Base-by-base conservation (phyloP, 257 asterid genomes). In the Oldenlandia corymbosa region DNA sequence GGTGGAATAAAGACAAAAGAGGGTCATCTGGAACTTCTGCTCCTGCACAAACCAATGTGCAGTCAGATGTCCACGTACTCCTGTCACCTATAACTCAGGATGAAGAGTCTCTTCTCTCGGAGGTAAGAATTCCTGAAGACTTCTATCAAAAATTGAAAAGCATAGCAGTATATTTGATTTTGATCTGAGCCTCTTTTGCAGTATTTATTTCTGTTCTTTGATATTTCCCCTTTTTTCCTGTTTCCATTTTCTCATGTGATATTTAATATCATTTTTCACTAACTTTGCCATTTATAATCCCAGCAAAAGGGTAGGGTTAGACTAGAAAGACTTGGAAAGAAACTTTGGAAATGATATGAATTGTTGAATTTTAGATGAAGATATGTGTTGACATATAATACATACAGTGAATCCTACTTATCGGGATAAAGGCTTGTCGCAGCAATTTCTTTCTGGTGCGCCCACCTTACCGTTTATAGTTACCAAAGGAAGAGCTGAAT, bases 91-190 rank as follows among this genome's bases (percentile, higher is more conserved):
- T 90, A 67, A 70, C 86, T 59, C 87, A 80, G 78, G 79, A 67
- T 49, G 99, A 93, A 83, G 86, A 81, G 73, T 84, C 88, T 45
- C 88, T 85, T 73, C 95, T 93, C 69, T 85, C 96, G 70, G 80
- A 86, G 76, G 99, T 93, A 84, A 77, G 96, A 65, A 76, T 68
- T 68, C 67, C 68, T 68, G 65, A 32, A 27, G 43, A 4, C 34
- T 68, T 50, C 5, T 61, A 7, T 18, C 1, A 56, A 42, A 42
- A 10, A 27, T 10, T 26, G 10, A 43, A 11, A 26, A n/a, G 10
- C 27, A 12, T 41, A 49, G 47, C 62, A 58, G 66, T 37, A 24
- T 48, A 58, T 34, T 11, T 47, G 18, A 11, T 48, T 26, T 60
- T 39, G 49, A 34, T 2, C 20, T 14, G 14, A n/a, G n/a, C 57